These are phyloP conservation scores for Emergomyces orientalis DNA, from an alignment of 2,329 filamentous ascomycete species.

Conservation along the genomic window DNA sequence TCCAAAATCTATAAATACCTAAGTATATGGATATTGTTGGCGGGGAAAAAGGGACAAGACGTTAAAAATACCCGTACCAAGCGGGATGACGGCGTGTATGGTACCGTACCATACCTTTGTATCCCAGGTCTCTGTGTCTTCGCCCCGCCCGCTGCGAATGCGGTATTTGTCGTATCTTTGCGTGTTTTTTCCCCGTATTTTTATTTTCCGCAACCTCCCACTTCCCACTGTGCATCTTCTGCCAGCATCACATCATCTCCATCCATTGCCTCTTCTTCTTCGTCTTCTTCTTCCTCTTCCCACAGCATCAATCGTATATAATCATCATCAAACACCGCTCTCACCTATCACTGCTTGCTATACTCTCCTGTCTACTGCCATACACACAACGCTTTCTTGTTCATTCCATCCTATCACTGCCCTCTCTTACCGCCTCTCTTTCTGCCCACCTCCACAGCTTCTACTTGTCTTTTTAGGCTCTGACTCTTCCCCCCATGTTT, in stretches of 20 bases:
- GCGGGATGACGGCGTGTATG: constrained; percentile 3
- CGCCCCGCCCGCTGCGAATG: not conserved
- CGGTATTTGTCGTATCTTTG: constrained; percentile 3
- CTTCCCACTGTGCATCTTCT: too few species aligned
- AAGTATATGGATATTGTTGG: not conserved
- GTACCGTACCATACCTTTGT: constrained; percentile 8
- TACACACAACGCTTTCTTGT: constrained; percentile 13
- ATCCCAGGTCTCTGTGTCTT: constrained; percentile 1
- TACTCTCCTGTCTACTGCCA: constrained; percentile 11
- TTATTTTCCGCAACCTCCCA: not conserved
- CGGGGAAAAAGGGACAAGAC: not conserved
- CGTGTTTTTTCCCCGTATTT: not conserved
- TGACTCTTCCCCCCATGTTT: constrained; percentile 10
- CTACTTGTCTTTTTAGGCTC: constrained; percentile 4
- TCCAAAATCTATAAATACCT: not conserved
- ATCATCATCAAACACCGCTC: not conserved
- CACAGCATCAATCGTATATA: not conserved
- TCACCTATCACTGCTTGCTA: constrained; percentile 13
- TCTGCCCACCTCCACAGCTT: not conserved
- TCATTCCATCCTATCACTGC: constrained; percentile 7
- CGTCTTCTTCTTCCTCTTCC: constrained; percentile 2
- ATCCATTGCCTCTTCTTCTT: constrained; percentile 20
- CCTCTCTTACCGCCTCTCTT: constrained; percentile 12
- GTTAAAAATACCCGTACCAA: not conserved
- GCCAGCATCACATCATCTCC: not conserved